These are phyloP conservation scores for Xylaria sp. DNA, from an alignment of 2,329 filamentous ascomycete species.

Conservation along the genomic window DNA sequence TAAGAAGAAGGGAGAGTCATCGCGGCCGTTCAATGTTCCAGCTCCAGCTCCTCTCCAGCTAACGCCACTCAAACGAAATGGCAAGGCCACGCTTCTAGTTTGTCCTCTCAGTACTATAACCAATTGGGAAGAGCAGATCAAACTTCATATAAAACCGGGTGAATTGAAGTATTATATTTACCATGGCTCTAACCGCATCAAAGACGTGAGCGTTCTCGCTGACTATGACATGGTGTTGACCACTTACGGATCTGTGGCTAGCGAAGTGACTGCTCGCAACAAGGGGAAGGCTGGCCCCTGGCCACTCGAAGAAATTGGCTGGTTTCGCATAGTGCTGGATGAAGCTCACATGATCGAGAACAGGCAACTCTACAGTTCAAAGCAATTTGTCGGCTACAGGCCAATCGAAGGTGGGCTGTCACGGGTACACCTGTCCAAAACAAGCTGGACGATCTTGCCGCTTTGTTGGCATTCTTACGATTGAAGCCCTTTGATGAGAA, in stretches of 20 bases:
- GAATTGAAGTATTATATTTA: slow-evolving; percentile 80
- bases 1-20: slow-evolving; percentile 45
- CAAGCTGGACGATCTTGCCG: slow-evolving; percentile 85
- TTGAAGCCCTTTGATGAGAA: slow-evolving; percentile 85
- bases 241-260: slow-evolving; percentile 86
- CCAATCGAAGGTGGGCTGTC: slow-evolving; percentile 91
- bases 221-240: slow-evolving; percentile 86
- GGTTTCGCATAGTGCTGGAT: slow-evolving; percentile 93
- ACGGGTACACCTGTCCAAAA: slow-evolving; percentile 97
- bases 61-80: slow-evolving; percentile 66
- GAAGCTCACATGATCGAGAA: slow-evolving; percentile 96
- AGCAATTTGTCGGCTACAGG: slow-evolving; percentile 79
- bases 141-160: slow-evolving; percentile 72
- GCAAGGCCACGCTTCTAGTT: slow-evolving; percentile 81
- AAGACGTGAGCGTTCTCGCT: slow-evolving; percentile 70
- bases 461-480: slow-evolving; percentile 83
- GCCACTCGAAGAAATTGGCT: slow-evolving; percentile 79
- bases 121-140: slow-evolving; percentile 95
- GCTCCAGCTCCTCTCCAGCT: slow-evolving; percentile 53
- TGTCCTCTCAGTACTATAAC: slow-evolving; percentile 89
- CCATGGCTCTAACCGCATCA: slow-evolving; percentile 79
- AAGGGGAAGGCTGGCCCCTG: slow-evolving; percentile 64
- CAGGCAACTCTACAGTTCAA: slow-evolving; percentile 81
- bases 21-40: slow-evolving; percentile 47
- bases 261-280: slow-evolving; percentile 72